A percentile compares a stretch with the other conserved stretches of the same genome.
These are phyloP conservation scores for Diversispora eburnea DNA, from an alignment of 192 early-diverging fungal genomes.

Conservation along the genomic window DNA sequence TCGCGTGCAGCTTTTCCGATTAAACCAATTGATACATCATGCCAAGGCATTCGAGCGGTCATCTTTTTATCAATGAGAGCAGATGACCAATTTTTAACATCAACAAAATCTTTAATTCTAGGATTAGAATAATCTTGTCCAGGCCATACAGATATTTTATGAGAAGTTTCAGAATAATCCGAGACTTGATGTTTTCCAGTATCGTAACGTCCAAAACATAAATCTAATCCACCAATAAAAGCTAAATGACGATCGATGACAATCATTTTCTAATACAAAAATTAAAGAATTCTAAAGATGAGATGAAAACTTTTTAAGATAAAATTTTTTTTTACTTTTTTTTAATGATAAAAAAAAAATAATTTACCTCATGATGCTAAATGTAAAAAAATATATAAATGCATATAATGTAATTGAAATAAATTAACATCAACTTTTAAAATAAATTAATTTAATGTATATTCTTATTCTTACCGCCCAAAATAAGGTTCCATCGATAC, in stretches of 20 bases:
- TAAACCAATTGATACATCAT: constrained; percentile 77
- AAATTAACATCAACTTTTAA: neutral
- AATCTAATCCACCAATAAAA: constrained; percentile 76
- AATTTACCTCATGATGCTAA: constrained; percentile 54
- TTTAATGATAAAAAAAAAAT: neutral
- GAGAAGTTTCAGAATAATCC: constrained; percentile 57
- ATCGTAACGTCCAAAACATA: constrained; percentile 85
- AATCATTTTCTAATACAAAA: constrained; percentile 52
- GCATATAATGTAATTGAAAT: neutral
- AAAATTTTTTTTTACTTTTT: neutral
- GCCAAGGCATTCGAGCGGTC: constrained; percentile 83
- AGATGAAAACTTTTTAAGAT: neutral
- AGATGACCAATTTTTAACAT: constrained; percentile 51
- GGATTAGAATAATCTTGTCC: constrained; percentile 90
- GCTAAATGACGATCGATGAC: constrained; percentile 68
- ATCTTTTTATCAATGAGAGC: constrained; percentile 45
- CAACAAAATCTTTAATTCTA: constrained; percentile 71
- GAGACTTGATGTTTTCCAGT: constrained; percentile 69
- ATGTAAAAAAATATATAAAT: neutral
- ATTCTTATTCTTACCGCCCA: constrained; percentile 57
- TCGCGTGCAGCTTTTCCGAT: constrained; percentile 79
- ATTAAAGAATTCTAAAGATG: neutral
- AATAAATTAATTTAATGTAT: no score
- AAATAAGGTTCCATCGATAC: constrained; percentile 74
- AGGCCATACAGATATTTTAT: constrained; percentile 52